Conservation (phyloP, 768 basidiomycete genomes). For the Lactifluus volemus region DNA sequence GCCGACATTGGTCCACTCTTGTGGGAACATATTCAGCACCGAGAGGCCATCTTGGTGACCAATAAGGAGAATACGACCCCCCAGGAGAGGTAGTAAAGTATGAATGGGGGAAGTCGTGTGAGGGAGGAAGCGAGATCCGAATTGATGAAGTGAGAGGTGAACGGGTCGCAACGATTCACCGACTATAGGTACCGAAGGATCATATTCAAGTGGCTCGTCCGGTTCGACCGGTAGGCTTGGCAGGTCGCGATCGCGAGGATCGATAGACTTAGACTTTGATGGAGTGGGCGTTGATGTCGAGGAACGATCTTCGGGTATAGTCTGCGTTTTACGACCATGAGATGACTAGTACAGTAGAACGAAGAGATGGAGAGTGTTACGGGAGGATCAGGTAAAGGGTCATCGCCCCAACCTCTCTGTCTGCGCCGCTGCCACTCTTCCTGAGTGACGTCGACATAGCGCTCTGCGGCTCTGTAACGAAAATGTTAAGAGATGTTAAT, state of each 20-base stretch:
- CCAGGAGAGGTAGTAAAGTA: constrained; percentile 61
- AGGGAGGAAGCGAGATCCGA: constrained; percentile 80
- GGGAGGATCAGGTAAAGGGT: neutral
- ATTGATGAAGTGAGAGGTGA: constrained; percentile 62
- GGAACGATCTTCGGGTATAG: constrained; percentile 2
- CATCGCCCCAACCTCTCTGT: constrained; percentile 63
- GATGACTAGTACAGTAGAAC: neutral
- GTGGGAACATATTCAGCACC: constrained; percentile 75
- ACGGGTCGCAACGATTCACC: constrained; percentile 49
- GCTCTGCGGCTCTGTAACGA: constrained; percentile 63
- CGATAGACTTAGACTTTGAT: neutral
- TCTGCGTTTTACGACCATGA: neutral
- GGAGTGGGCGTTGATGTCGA: constrained; percentile 5
- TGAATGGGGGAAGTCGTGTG: constrained; percentile 69
- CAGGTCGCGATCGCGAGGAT: neutral
- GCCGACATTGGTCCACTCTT: constrained; percentile 47
- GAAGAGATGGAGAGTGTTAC: constrained; percentile 14
- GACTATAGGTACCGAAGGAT: constrained; percentile 31
- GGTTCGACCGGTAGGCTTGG: constrained; percentile 14
- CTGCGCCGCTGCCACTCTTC: constrained; percentile 50
- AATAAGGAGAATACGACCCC: constrained; percentile 59
- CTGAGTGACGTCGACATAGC: constrained; percentile 57
- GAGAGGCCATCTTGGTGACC: constrained; percentile 76
- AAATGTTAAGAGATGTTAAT: neutral
- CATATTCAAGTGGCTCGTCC: constrained; percentile 14